Evolutionary conservation across 2,329 filamentous ascomycete genomes (phyloP), one percentile per base, ranked within the genome.

Genomic region (Colletotrichum cereale): DNA sequence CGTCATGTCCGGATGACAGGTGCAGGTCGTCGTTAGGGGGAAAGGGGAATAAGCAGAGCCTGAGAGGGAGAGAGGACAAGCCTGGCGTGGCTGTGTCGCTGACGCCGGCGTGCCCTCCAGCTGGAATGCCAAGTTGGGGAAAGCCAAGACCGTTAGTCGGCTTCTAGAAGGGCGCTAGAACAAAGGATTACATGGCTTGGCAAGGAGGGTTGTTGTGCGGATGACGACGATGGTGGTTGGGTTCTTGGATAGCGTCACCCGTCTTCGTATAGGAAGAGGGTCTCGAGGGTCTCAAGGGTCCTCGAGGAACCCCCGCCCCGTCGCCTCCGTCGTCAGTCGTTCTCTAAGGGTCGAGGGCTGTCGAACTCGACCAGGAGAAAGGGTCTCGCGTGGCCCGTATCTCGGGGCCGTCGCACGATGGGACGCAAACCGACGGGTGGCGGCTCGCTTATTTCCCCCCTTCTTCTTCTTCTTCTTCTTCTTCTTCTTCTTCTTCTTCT

Each of bases 91-190:
- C 24, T 62, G 29, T 65, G 62, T 65, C 38, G 40, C 40, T 10
- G 6, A 21, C 16, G 29, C 18, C 50, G 60, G 29, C 48, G 24
- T 44, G 10, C 5, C 12, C 21, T 36, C 34, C 42, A 40, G 64
- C 29, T 61, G 60, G 10, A 29, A 34, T 34, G 24, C 34, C 31
- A 24, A 34, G 36, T 36, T 36, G 40, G 31, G n/a, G 21, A 31
- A 55, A 57, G 66, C 58, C 50, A 68, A 57, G 42, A 24, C n/a
- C 40, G 29, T 34, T 65, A 57, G 60, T 6, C 16, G 53, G 53
- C 69, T 72, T 72, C 69, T 66, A 70, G 69, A 70, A 72, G 50
- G 38, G 29, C 69, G 69, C 69, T 72, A 72, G 69, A 70, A 72
- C 69, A 72, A 70, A 72, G 69, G 69, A 70, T 61, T 60, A 60